Evolutionary conservation across 1,284 basidiomycete genomes (phyloP).

Genomic region (Coniferiporia sulphurascens): DNA sequence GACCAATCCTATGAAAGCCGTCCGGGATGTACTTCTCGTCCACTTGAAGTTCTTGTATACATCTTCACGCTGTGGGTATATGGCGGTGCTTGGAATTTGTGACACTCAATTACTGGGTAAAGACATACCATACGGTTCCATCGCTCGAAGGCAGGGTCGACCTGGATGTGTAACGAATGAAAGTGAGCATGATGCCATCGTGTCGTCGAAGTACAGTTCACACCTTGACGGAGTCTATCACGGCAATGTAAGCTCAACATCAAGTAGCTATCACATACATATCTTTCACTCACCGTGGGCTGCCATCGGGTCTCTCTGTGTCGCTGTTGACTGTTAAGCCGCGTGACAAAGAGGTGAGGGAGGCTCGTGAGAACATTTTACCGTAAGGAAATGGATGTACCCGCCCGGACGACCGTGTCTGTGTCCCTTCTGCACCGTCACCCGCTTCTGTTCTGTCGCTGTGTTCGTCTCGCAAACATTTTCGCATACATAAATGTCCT

Average conservation of each 20-base stretch:
- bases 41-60: conserved; percentile 77
- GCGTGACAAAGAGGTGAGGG: too few relatives aligned
- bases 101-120: conserved; percentile 8
- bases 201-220: conserved; percentile 3
- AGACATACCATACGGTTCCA: conserved; percentile 69
- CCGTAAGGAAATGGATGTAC: too few relatives aligned
- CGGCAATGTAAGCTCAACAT: background rate
- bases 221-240: conserved; percentile 29
- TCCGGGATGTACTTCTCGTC: conserved; percentile 56
- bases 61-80: conserved; percentile 64
- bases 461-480: background rate
- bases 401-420: background rate
- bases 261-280: background rate
- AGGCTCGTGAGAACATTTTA: too few relatives aligned
- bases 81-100: conserved; percentile 6
- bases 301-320: conserved; percentile 32
- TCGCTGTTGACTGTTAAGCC: background rate
- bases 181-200: background rate
- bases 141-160: conserved; percentile 77
- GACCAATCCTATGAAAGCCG: conserved; percentile 44
- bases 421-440: background rate
- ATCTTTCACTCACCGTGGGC: conserved; percentile 41
- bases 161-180: conserved; percentile 32
- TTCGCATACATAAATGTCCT: conserved; percentile 44
- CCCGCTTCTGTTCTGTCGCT: background rate